These are phyloP conservation scores for Salix koriyanagi DNA, from an alignment of 345 rosid species.

Conservation along the genomic window DNA sequence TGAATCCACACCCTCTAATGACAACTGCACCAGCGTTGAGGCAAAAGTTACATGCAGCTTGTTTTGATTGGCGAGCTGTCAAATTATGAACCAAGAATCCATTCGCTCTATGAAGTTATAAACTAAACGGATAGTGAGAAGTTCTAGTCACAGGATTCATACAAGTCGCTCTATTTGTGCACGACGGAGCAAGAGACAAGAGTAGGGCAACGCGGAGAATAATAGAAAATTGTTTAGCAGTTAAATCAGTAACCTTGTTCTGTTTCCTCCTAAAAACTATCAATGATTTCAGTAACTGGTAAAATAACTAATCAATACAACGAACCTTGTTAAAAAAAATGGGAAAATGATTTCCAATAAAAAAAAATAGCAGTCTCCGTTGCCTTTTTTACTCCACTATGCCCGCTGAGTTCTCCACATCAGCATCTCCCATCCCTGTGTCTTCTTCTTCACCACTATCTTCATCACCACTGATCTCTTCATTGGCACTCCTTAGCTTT, in stretches of 20 bases:
- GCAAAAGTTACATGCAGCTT: background rate
- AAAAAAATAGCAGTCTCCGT: background rate
- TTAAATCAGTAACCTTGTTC: background rate
- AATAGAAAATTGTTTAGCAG: conserved; percentile 1
- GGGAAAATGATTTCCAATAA: background rate
- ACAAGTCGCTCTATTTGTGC: background rate
- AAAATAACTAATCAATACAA: conserved; percentile 12
- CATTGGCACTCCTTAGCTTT: conserved; percentile 67
- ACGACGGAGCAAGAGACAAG: background rate
- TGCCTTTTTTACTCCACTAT: conserved; percentile 47
- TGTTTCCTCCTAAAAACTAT: conserved; percentile 7
- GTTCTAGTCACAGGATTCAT: too few species aligned
- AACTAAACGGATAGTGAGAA: too few species aligned
- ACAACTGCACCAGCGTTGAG: background rate
- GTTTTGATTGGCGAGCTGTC: background rate
- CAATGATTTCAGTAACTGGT: conserved; percentile 8
- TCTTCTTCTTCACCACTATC: conserved; percentile 96
- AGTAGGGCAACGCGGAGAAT: background rate
- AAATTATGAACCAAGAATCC: too few species aligned
- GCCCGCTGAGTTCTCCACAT: conserved; percentile 57
- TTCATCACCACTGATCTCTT: conserved; percentile 91
- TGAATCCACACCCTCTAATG: background rate
- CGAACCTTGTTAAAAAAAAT: background rate
- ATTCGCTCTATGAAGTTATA: too few species aligned
- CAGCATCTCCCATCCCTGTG: conserved; percentile 85